phyloP scores from a whole-genome alignment of 2,329 filamentous ascomycete genomes.

The Aspergillus tanneri region DNA sequence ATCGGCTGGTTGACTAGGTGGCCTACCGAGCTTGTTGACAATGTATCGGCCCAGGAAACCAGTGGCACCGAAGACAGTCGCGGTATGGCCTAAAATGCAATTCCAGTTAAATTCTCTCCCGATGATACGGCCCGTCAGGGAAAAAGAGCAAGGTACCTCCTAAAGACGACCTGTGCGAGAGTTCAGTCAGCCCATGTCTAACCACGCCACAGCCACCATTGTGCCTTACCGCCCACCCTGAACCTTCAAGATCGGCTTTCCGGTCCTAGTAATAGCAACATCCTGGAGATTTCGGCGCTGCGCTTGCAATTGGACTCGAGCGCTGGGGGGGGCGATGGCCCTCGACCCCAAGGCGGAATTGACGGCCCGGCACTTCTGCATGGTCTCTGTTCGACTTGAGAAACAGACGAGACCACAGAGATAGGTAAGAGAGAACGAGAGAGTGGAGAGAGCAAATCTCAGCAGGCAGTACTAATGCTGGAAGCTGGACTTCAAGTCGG shows the following conservation, averaged over 20 bases:
- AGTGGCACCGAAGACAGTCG: slow-evolving; percentile 95
- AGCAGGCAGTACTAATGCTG: slow-evolving; percentile 26
- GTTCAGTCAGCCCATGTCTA: slow-evolving; percentile 23
- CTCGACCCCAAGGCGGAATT: slow-evolving; percentile 43
- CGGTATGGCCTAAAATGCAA: slow-evolving; percentile 72
- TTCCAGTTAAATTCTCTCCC: slow-evolving; percentile 27
- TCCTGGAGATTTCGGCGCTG: slow-evolving; percentile 65
- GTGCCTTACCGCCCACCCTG: slow-evolving; percentile 78
- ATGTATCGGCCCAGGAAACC: slow-evolving; percentile 96
- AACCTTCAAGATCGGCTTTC: slow-evolving; percentile 87
- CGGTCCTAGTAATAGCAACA: slow-evolving; percentile 89
- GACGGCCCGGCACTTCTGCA: slow-evolving; percentile 48
- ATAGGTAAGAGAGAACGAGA: slow-evolving; percentile 23
- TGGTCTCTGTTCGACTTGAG: slow-evolving; percentile 36
- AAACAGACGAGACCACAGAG: slow-evolving; percentile 29
- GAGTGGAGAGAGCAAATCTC: slow-evolving; percentile 30
- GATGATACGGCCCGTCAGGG: slow-evolving; percentile 17
- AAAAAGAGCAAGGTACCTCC: slow-evolving; percentile 62
- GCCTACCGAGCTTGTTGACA: slow-evolving; percentile 83
- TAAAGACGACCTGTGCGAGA: slow-evolving; percentile 66
- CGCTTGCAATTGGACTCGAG: slow-evolving; percentile 39
- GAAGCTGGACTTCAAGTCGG: slow-evolving; percentile 19
- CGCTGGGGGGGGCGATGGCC: slow-evolving; percentile 36
- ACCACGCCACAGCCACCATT: slow-evolving; percentile 14
- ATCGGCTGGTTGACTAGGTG: not conserved